A percentile compares a stretch with the other conserved stretches of the same genome.
phyloP scores from a whole-genome alignment of 2,329 filamentous ascomycete species.

The Ophiosphaerella korrae region DNA sequence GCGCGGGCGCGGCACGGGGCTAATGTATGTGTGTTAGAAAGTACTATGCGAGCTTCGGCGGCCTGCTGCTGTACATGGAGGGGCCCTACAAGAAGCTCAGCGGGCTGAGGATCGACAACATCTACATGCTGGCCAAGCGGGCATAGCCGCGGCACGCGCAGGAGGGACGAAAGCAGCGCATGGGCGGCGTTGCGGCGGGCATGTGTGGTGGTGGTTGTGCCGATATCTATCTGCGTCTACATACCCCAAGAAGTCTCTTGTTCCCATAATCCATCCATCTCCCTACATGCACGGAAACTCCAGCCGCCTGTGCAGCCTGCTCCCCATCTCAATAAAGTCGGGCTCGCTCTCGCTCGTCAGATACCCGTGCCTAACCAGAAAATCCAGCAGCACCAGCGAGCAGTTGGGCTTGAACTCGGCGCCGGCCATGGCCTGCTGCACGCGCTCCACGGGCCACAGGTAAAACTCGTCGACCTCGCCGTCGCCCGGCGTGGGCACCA shows the following conservation, averaged over 20 bases:
- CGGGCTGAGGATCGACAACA: constrained; percentile 86
- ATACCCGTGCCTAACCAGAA: constrained; percentile 84
- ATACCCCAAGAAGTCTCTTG: constrained; percentile 32
- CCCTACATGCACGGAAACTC: constrained; percentile 64
- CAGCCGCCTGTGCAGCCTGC: constrained; percentile 75
- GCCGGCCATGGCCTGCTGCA: constrained; percentile 69
- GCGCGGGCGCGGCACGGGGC: constrained; percentile 7
- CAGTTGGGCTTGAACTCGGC: constrained; percentile 95
- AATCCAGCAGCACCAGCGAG: constrained; percentile 81
- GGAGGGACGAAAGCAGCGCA: constrained; percentile 17
- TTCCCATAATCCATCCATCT: too few species aligned
- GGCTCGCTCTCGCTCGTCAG: constrained; percentile 79
- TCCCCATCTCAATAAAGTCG: constrained; percentile 75
- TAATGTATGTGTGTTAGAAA: constrained; percentile 65
- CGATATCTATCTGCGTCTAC: constrained; percentile 34
- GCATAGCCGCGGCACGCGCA: constrained; percentile 44
- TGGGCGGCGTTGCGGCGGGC: constrained; percentile 37
- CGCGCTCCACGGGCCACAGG: constrained; percentile 76
- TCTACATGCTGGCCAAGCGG: constrained; percentile 95
- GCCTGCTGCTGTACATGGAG: constrained; percentile 85
- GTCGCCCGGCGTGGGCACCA: constrained; percentile 78
- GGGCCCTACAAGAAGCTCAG: constrained; percentile 96
- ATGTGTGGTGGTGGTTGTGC: constrained; percentile 28
- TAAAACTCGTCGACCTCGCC: constrained; percentile 87
- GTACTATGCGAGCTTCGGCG: constrained; percentile 92